phyloP scores from a whole-genome alignment of 257 asterid genomes.

The Penstemon davidsonii region DNA sequence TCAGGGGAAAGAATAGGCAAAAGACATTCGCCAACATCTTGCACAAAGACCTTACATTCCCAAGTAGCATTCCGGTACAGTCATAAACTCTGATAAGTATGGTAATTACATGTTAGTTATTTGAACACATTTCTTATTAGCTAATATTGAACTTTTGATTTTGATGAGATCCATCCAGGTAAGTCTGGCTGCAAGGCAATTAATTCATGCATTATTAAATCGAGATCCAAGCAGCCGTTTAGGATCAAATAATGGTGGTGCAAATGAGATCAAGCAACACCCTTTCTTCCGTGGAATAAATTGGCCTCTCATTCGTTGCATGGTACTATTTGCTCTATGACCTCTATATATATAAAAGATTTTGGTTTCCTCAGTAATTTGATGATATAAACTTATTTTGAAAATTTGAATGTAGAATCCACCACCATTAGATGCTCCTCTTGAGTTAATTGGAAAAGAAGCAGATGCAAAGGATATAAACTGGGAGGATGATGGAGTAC shows the following conservation, averaged over 20 bases:
- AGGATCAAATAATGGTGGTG: constrained; percentile 79
- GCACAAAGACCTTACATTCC: constrained; percentile 96
- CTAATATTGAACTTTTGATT: background rate
- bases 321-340: constrained; percentile 46
- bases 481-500: constrained; percentile 88
- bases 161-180: constrained; percentile 46
- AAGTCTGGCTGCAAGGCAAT: constrained; percentile 74
- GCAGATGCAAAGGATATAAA: constrained; percentile 48
- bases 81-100: constrained; percentile 1
- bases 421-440: constrained; percentile 79
- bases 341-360: background rate
- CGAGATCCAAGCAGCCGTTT: constrained; percentile 83
- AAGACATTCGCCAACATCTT: constrained; percentile 90
- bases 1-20: constrained; percentile 96
- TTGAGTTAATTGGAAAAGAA: constrained; percentile 66
- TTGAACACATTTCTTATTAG: no score
- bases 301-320: constrained; percentile 94
- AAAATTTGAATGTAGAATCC: constrained; percentile 60
- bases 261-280: constrained; percentile 85
- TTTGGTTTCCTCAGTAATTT: background rate
- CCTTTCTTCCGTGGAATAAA: constrained; percentile 81
- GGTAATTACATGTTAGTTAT: no score
- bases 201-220: constrained; percentile 69
- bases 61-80: constrained; percentile 89
- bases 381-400: background rate